These are phyloP conservation scores for Fusarium sp. DNA, from an alignment of 2,329 filamentous ascomycete species.

Conservation along the genomic window DNA sequence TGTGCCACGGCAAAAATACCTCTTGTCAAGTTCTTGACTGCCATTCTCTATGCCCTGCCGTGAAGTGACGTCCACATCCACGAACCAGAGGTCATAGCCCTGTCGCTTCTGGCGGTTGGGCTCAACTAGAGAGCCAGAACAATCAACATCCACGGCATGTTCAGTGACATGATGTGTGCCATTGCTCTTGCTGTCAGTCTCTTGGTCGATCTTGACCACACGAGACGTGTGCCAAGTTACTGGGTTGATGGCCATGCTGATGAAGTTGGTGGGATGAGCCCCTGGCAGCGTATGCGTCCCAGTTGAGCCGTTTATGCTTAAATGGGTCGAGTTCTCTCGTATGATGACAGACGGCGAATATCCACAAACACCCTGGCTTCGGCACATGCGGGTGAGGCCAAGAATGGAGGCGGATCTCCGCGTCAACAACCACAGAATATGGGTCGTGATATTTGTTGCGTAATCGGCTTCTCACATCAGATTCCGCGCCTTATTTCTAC, in stretches of 20 bases:
- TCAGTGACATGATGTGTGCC: not conserved
- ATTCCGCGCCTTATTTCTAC: not conserved
- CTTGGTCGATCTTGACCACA: not conserved
- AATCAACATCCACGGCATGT: not conserved
- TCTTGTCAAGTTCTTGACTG: not conserved
- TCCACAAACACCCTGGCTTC: not conserved
- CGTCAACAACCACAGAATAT: not conserved
- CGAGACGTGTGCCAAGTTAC: not conserved
- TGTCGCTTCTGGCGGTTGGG: not conserved
- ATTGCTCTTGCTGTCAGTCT: not conserved
- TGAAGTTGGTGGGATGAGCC: not conserved
- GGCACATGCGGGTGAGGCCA: not conserved
- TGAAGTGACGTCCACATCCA: not conserved
- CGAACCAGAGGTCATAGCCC: not conserved
- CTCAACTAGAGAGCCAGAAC: not conserved
- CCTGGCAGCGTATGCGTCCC: not conserved
- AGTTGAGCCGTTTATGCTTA: not conserved
- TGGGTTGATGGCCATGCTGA: not conserved
- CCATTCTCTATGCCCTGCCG: not conserved
- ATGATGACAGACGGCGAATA: not conserved
- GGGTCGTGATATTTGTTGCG: not conserved
- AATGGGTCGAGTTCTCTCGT: not conserved
- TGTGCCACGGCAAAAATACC: not conserved
- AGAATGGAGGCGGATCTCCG: not conserved
- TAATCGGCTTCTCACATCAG: not conserved